Base-by-base conservation (phyloP, 371 early-diverging fungal species). In the Circinella minor region DNA sequence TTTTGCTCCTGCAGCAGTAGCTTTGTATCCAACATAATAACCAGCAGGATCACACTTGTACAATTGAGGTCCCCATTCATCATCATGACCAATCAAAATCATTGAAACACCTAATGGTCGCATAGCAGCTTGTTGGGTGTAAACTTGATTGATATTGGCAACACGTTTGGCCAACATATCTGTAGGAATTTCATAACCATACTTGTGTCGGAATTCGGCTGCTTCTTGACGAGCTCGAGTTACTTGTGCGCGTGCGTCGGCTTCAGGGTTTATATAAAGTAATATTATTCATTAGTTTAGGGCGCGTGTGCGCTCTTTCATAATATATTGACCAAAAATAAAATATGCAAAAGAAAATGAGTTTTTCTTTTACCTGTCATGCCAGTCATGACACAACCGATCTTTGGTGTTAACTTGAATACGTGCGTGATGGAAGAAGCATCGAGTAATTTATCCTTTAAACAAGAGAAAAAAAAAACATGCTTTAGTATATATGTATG, bases 61-160 rank as follows among this genome's bases (percentile, higher is more conserved):
- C 62, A 99, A 86, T 77, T 96, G 96, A 43, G 98, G 97, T 47
- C 98, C 98, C 57, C 87, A 85, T 81, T 99, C 99, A 67, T 94
- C 95, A 76, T 99, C 99, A 78, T 92, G 88, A 46, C 97, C 98
- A 71, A 98, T 93, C 70, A 99, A 80, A 66, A 97, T 97, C 95
- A 98, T 96, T 61, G 99, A 96, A 72, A 98, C 97, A 71, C 98
- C 99, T 62, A 96, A 85, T 36, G 98, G 99, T 75, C 99, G 87
- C 98, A 98, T 98, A 68, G 96, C 97, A 47, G 99, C 99, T 74
- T 98, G 97, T 77, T 99, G 99, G 61, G 99, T 99, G 80, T 96
- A 97, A 46, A 99, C 97, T 88, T 99, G 99, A 78, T 98, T 98
- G 75, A 97, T 91, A 79, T 94, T 96, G 63, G 99, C 99, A 71